These are phyloP conservation scores for Picea glauca DNA, from an alignment of 75 land plant genomes.

Conservation along the genomic window DNA sequence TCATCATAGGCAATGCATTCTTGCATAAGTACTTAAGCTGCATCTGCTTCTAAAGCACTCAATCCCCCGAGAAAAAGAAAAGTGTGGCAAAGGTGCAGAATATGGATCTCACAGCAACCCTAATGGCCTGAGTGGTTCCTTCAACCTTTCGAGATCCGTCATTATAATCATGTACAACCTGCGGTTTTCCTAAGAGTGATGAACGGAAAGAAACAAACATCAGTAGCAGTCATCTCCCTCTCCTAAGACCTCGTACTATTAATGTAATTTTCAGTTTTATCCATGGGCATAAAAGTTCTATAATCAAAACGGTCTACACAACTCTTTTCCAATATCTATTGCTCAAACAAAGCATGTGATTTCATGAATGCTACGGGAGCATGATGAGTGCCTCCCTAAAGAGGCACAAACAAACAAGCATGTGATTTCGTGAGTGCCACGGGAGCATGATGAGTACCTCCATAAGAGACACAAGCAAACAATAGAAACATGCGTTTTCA, in stretches of 20 bases:
- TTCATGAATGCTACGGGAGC: slow-evolving; percentile 62
- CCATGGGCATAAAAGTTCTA: neutral
- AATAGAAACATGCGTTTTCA: too few relatives aligned
- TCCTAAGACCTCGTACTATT: neutral
- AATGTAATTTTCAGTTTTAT: neutral
- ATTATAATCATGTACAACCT: neutral
- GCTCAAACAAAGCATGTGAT: slow-evolving; percentile 46
- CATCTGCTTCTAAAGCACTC: slow-evolving; percentile 29
- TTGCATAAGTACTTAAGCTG: slow-evolving; percentile 41
- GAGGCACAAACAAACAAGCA: slow-evolving; percentile 52
- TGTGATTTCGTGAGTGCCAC: slow-evolving; percentile 53
- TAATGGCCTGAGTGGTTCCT: slow-evolving; percentile 15
- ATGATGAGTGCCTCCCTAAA: slow-evolving; percentile 51
- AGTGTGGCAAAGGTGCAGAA: slow-evolving; percentile 60
- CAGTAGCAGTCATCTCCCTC: neutral
- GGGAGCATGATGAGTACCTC: slow-evolving; percentile 55
- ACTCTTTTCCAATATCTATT: slow-evolving; percentile 31
- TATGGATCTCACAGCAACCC: slow-evolving; percentile 37
- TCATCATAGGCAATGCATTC: slow-evolving; percentile 30
- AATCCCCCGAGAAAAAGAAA: slow-evolving; percentile 61
- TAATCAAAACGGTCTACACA: slow-evolving; percentile 16
- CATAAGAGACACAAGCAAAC: slow-evolving; percentile 56
- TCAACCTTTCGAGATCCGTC: neutral
- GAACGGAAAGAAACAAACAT: neutral
- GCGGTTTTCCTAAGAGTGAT: neutral